A percentile compares a stretch with the other conserved stretches of the same genome.
These are phyloP conservation scores for Escovopsis sp. DNA, from an alignment of 2,329 filamentous ascomycete species.

Conservation along the genomic window DNA sequence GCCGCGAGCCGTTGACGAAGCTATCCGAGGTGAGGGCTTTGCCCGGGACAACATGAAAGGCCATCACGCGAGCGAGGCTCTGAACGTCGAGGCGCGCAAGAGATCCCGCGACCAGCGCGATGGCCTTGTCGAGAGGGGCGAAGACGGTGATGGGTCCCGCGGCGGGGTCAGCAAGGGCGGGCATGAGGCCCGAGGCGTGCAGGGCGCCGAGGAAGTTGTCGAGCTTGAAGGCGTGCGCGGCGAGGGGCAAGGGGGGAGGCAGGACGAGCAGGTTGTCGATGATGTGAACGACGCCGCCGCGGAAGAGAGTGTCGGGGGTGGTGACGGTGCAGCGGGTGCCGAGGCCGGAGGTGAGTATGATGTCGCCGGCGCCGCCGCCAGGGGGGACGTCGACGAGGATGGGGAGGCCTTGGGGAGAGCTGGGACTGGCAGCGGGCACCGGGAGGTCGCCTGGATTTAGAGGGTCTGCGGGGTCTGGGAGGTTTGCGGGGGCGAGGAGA, in stretches of 20 bases:
- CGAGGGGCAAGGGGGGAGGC: conserved; percentile 30
- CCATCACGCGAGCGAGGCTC: conserved; percentile 36
- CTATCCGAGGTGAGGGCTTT: conserved; percentile 34
- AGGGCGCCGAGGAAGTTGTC: conserved; percentile 24
- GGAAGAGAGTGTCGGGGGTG: conserved; percentile 29
- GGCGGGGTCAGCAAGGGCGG: conserved; percentile 23
- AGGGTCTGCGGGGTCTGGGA: too few relatives aligned
- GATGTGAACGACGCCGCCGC: conserved; percentile 34
- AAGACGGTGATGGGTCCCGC: conserved; percentile 42
- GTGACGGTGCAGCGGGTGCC: conserved; percentile 27
- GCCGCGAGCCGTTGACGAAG: conserved; percentile 16
- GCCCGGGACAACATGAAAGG: conserved; percentile 49
- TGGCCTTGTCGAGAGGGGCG: conserved; percentile 44
- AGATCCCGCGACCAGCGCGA: conserved; percentile 39
- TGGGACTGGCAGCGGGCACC: too few relatives aligned
- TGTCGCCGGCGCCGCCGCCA: conserved; percentile 21
- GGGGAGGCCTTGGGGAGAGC: conserved; percentile 33
- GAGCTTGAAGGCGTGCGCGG: conserved; percentile 31
- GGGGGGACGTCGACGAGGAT: conserved; percentile 30
- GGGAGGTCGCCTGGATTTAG: too few relatives aligned
- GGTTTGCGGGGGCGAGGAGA: too few relatives aligned
- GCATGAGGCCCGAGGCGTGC: conserved; percentile 18
- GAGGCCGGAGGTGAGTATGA: conserved; percentile 34
- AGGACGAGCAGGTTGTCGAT: conserved; percentile 36
- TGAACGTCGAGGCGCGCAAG: conserved; percentile 29